Conservation (phyloP, 2,329 filamentous ascomycete genomes). For the Dryadomyces sulphureus region DNA sequence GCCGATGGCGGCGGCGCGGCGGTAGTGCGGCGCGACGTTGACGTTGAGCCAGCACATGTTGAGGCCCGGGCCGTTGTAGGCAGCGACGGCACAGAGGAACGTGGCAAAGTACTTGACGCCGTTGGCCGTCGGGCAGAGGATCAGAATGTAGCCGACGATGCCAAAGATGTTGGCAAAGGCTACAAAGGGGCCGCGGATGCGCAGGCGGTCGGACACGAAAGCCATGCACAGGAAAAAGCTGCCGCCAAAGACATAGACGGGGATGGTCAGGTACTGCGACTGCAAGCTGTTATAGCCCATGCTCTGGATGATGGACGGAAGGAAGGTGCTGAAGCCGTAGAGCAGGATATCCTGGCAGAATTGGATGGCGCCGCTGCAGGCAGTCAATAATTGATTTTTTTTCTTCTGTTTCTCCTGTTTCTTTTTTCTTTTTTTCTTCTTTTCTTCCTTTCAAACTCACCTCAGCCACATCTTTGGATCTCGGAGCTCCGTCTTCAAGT, state of each 20-base stretch:
- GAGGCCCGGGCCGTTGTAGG: constrained; percentile 11
- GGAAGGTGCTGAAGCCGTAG: constrained; percentile 16
- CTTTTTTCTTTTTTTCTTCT: no score
- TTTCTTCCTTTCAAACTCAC: no score
- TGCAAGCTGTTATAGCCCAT: constrained; percentile 14
- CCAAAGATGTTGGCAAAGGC: not conserved
- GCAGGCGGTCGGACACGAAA: constrained; percentile 23
- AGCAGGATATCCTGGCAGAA: constrained; percentile 18
- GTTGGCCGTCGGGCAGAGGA: constrained; percentile 3
- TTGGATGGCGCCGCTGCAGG: constrained; percentile 19
- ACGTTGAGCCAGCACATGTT: constrained; percentile 5
- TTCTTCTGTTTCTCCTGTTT: no score
- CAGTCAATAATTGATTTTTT: no score
- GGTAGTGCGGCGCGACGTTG: not conserved
- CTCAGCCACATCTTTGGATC: constrained; percentile 16
- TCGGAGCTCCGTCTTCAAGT: constrained; percentile 13
- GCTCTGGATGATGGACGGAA: constrained; percentile 21
- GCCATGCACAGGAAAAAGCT: constrained; percentile 14
- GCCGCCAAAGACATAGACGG: constrained; percentile 16
- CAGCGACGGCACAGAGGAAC: constrained; percentile 9
- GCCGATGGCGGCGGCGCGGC: not conserved
- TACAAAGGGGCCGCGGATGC: not conserved
- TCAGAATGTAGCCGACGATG: constrained; percentile 6
- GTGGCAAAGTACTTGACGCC: constrained; percentile 12
- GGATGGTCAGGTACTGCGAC: constrained; percentile 16